Evolutionary conservation across 371 early-diverging fungal genomes (phyloP).

Genomic region (Apophysomyces variabilis): DNA sequence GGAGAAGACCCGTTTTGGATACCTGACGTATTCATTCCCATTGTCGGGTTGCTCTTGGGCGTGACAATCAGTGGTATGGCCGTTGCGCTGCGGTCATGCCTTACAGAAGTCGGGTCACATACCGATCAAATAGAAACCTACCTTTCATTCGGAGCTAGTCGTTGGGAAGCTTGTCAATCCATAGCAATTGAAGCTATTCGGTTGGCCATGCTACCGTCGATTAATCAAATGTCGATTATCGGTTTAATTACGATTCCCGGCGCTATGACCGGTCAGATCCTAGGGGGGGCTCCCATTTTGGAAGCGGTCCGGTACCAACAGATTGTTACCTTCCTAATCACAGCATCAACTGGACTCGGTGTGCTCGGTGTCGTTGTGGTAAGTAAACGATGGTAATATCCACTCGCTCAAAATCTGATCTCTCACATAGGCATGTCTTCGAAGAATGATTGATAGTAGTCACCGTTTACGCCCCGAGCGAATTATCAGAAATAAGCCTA

Average conservation of each 20-base stretch:
- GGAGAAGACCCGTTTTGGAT: conserved; percentile 70
- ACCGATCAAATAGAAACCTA: conserved; percentile 75
- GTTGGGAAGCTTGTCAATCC: conserved; percentile 81
- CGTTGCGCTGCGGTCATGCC: conserved; percentile 65
- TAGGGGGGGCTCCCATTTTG: conserved; percentile 79
- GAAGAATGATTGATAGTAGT: conserved; percentile 53
- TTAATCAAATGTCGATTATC: conserved; percentile 84
- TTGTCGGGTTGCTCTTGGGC: conserved; percentile 85
- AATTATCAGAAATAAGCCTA: conserved; percentile 20
- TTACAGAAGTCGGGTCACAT: conserved; percentile 49
- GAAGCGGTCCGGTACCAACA: conserved; percentile 80
- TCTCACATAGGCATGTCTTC: conserved; percentile 44
- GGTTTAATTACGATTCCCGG: conserved; percentile 88
- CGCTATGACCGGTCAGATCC: conserved; percentile 84
- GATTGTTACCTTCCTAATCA: conserved; percentile 81
- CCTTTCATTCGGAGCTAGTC: conserved; percentile 77
- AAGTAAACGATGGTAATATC: conserved; percentile 14
- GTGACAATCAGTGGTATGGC: conserved; percentile 82
- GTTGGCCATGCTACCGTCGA: conserved; percentile 76
- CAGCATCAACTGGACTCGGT: conserved; percentile 65
- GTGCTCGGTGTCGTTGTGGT: conserved; percentile 62
- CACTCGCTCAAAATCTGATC: background rate
- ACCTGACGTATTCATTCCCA: conserved; percentile 80
- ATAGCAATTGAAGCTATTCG: conserved; percentile 75
- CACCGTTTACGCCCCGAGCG: conserved; percentile 60